Base-by-base conservation (phyloP, 1,284 basidiomycete genomes). In the Fomes fomentarius region DNA sequence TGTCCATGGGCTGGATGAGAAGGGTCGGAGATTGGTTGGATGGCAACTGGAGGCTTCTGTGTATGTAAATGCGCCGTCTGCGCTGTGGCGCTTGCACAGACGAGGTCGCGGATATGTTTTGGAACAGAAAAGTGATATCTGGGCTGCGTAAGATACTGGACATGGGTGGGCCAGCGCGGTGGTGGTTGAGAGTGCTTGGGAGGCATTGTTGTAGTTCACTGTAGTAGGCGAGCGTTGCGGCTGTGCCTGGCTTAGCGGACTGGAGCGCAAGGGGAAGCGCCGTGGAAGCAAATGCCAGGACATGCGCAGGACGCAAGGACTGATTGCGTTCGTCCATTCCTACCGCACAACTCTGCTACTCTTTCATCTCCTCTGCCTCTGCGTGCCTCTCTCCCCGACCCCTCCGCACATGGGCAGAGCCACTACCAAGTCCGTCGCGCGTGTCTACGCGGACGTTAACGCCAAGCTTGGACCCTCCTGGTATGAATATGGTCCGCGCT, bases 371-470 rank as follows among this genome's bases (percentile, higher is more conserved):
- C 56, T 56, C 41, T 53, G 39, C 47, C 30, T 22, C 43, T 47
- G 51, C 37, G 48, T 47, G 46, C 51, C 39, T 21, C 50, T 49
- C 34, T 37, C 47, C 31, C 42, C 11, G 31, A 31, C 25, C 10
- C 40, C 45, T 21, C 35, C 48, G 37, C 46, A 49, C 41, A 88
- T 88, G 87, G 85, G 84, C 63, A 78, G 85, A 68, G 80, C 83
- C 54, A 75, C 81, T 50, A 78, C 78, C 50, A 85, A 86, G 70
- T 91, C 89, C 47, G 84, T 91, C 46, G 81, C 88, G 62, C 84
- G 88, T 65, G 83, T 89, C 47, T 91, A 91, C 68, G 71, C 83
- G 58, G 87, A 91, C 71, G 88, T 89, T 63, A 91, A 91, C 66
- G 74, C 76, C 58, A 82, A 83, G 66, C 76, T 89, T 56, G 88